phyloP scores from a whole-genome alignment of 495 filamentous ascomycete genomes.

The Talaromyces proteolyticus region DNA sequence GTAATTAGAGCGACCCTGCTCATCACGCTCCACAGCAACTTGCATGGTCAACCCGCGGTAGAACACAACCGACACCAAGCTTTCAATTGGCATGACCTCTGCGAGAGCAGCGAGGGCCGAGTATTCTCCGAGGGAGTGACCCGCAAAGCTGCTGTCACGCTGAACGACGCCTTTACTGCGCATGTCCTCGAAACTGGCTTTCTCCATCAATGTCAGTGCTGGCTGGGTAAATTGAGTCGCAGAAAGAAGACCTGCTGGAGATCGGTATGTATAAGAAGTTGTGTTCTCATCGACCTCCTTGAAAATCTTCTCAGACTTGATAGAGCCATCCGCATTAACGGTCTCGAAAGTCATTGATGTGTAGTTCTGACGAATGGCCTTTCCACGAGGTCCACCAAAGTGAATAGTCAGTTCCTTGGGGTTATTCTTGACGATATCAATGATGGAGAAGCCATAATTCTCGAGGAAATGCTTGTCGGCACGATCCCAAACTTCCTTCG shows the following conservation, averaged over 20 bases:
- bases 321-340: constrained; percentile 78
- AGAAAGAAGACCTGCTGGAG: constrained; percentile 89
- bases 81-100: constrained; percentile 99
- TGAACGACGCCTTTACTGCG: constrained; percentile 92
- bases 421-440: constrained; percentile 98
- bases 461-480: constrained; percentile 98
- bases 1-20: constrained; percentile 88
- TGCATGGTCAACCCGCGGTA: constrained; percentile 99
- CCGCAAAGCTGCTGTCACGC: constrained; percentile 92
- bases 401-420: constrained; percentile 98
- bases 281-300: constrained; percentile 91
- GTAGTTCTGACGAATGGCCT: constrained; percentile 97
- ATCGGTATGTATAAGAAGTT: constrained; percentile 92
- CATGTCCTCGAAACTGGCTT: constrained; percentile 99
- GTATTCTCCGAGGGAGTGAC: constrained; percentile 97
- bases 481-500: constrained; percentile 96
- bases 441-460: constrained; percentile 97
- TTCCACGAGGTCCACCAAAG: constrained; percentile 94
- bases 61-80: constrained; percentile 95
- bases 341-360: constrained; percentile 99
- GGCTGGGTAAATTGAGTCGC: constrained; percentile 99
- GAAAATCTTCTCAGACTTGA: constrained; percentile 99
- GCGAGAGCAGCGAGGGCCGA: constrained; percentile 93
- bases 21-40: constrained; percentile 96
- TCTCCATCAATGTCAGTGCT: constrained; percentile 97